A percentile compares a stretch with the other conserved stretches of the same genome.
Evolutionary conservation across 2,329 filamentous ascomycete genomes (phyloP).

Genomic region (Colletotrichum kahawae): DNA sequence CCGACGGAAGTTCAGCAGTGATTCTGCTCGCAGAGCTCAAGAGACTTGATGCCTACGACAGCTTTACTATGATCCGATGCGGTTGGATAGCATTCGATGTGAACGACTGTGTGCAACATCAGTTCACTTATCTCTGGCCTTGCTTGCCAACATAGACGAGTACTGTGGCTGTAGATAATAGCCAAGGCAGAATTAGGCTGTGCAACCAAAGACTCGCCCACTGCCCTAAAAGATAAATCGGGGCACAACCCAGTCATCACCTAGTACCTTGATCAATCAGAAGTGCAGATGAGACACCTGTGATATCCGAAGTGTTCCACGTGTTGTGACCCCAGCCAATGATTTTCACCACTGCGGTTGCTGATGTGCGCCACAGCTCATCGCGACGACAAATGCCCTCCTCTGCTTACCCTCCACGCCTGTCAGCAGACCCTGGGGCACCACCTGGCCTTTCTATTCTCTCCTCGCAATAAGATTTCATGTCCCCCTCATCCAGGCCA

Average conservation of each 20-base stretch:
- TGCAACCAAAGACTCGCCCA: neutral
- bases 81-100: neutral
- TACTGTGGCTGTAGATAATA: neutral
- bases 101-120: fast-evolving
- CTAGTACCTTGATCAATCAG: neutral
- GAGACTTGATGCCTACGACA: no score
- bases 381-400: no score
- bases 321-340: neutral
- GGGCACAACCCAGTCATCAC: neutral
- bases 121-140: fast-evolving
- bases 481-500: no score
- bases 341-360: neutral
- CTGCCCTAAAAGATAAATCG: neutral
- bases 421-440: no score
- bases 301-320: neutral
- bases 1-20: neutral
- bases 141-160: fast-evolving
- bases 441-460: no score
- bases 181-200: neutral
- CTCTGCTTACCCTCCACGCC: no score
- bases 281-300: neutral
- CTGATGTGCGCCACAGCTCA: neutral
- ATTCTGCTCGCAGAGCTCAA: no score
- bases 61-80: no score
- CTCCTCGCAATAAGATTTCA: no score